phyloP scores from a whole-genome alignment of 2,329 filamentous ascomycete genomes.

The Blumeria hordei region DNA sequence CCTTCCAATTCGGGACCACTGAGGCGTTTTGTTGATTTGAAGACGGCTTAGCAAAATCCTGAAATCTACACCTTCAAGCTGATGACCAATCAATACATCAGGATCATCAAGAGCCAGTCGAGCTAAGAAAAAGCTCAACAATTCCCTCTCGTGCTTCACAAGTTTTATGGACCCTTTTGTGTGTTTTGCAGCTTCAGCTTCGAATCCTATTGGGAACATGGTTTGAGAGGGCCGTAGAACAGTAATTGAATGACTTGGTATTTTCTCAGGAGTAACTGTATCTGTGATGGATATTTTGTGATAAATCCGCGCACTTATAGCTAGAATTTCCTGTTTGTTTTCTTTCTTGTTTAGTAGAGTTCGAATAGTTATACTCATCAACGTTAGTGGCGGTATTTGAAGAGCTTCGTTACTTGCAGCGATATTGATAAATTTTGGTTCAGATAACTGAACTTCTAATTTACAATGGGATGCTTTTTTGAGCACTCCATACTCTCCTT shows the following conservation, averaged over 20 bases:
- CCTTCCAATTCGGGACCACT: constrained; percentile 83
- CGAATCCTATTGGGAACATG: constrained; percentile 69
- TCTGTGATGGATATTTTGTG: constrained; percentile 73
- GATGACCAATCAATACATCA: constrained; percentile 81
- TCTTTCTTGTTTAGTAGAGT: constrained; percentile 75
- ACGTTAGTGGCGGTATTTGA: constrained; percentile 64
- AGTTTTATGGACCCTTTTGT: constrained; percentile 56
- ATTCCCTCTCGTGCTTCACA: constrained; percentile 61
- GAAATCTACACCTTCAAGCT: constrained; percentile 93
- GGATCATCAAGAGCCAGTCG: constrained; percentile 74
- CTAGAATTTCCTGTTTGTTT: constrained; percentile 89
- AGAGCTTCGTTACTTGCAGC: constrained; percentile 57
- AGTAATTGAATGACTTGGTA: constrained; percentile 79
- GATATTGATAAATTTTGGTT: constrained; percentile 51
- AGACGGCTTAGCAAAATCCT: constrained; percentile 71
- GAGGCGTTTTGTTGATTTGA: constrained; percentile 71
- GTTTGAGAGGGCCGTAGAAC: constrained; percentile 59
- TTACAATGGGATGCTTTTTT: constrained; percentile 96
- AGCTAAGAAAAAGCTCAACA: constrained; percentile 73
- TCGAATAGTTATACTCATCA: constrained; percentile 87
- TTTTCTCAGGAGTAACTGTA: constrained; percentile 66
- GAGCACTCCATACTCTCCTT: constrained; percentile 58
- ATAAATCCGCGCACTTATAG: constrained; percentile 79
- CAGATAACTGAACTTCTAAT: constrained; percentile 61
- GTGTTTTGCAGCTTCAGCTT: constrained; percentile 43